Conservation (phyloP, 306 rosid genomes). For the Mimosa pudica region DNA sequence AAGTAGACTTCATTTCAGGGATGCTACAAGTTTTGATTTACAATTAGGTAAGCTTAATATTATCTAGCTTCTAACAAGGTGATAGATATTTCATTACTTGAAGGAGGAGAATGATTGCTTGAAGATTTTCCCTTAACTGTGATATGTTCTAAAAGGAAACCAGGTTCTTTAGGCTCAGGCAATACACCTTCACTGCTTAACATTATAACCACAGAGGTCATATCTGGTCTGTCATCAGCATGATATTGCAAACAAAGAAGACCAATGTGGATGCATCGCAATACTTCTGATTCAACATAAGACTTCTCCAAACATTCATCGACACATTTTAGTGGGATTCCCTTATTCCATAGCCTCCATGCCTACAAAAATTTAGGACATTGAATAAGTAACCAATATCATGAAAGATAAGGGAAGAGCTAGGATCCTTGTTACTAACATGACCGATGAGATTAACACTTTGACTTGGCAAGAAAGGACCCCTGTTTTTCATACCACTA, state of each 20-base stretch:
- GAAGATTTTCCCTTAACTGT: background rate
- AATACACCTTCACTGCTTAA: background rate
- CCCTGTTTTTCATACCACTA: background rate
- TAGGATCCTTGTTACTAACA: background rate
- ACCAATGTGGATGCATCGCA: background rate
- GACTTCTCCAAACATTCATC: background rate
- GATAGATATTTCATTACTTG: slow-evolving; percentile 24
- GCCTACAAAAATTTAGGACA: background rate
- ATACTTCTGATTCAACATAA: background rate
- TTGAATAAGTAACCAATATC: background rate
- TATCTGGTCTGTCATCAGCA: background rate
- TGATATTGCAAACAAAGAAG: background rate
- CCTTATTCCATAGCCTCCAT: slow-evolving; percentile 1
- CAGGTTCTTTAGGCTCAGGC: background rate
- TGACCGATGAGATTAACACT: background rate
- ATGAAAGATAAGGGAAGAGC: background rate
- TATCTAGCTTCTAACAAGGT: slow-evolving; percentile 28
- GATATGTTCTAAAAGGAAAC: background rate
- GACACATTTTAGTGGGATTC: background rate
- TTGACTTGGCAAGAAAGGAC: background rate
- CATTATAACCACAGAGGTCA: background rate
- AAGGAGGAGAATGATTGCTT: slow-evolving; percentile 10
- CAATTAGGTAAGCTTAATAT: background rate
- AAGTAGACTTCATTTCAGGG: no score
- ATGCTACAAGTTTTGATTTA: no score